Evolutionary conservation across 306 rosid species (phyloP).

Genomic region (Cucurbita maxima): DNA sequence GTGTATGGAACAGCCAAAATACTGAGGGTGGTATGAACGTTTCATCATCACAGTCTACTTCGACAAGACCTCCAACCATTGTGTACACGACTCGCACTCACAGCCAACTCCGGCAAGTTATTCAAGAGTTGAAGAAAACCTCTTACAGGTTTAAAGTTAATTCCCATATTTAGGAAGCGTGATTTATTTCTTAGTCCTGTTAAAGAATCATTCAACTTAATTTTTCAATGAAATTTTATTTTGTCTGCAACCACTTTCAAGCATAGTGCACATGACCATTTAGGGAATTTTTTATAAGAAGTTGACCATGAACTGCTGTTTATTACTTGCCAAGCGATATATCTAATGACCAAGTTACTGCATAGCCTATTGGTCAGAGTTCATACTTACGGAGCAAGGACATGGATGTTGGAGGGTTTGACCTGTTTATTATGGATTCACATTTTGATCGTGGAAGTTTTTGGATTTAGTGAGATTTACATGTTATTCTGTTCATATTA

Average conservation of each 20-base stretch:
- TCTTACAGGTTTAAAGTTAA: conserved; percentile 59
- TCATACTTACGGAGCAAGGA: background rate
- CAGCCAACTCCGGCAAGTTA: conserved; percentile 95
- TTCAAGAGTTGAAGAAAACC: conserved; percentile 72
- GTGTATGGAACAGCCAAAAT: conserved; percentile 21
- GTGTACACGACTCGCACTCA: conserved; percentile 85
- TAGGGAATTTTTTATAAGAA: background rate
- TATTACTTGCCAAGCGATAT: background rate
- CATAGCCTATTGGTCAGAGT: background rate
- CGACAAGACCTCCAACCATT: conserved; percentile 39
- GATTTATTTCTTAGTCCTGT: background rate
- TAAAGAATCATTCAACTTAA: background rate
- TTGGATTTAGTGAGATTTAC: background rate
- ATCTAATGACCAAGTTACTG: background rate
- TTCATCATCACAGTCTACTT: conserved; percentile 25
- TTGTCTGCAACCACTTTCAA: background rate
- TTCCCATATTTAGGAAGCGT: background rate
- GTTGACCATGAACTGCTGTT: background rate
- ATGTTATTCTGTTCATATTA: background rate
- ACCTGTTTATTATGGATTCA: background rate
- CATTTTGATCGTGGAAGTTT: background rate
- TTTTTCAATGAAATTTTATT: background rate
- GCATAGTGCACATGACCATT: background rate
- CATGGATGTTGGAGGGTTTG: background rate
- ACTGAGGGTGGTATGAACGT: conserved; percentile 18